Evolutionary conservation across 345 rosid genomes (phyloP).

Genomic region (Lepidium didymum): DNA sequence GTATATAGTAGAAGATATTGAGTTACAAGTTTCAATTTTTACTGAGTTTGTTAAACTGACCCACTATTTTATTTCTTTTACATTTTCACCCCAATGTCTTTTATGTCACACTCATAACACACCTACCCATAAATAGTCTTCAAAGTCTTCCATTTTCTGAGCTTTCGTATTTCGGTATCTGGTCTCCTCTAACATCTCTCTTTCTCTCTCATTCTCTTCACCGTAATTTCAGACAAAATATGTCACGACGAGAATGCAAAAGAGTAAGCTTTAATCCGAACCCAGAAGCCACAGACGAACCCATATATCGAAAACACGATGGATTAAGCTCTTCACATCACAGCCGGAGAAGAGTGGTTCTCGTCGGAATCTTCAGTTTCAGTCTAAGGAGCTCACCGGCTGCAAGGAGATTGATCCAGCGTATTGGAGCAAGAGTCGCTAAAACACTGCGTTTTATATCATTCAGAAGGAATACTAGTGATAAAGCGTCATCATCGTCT

Average conservation of each 20-base stretch:
- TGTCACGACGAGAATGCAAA: slow-evolving; percentile 59
- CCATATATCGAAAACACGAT: slow-evolving; percentile 36
- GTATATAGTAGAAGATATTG: neutral
- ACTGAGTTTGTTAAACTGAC: slow-evolving; percentile 15
- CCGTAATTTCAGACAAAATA: slow-evolving; percentile 17
- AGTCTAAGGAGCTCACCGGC: slow-evolving; percentile 42
- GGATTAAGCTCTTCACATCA: slow-evolving; percentile 17
- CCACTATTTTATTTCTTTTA: neutral
- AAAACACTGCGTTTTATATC: slow-evolving; percentile 49
- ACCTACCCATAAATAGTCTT: slow-evolving; percentile 36
- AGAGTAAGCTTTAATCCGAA: slow-evolving; percentile 67
- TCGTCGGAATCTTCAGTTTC: slow-evolving; percentile 41
- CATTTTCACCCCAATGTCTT: slow-evolving; percentile 5
- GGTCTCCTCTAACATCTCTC: neutral
- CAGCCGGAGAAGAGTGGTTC: slow-evolving; percentile 30
- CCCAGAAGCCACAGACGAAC: slow-evolving; percentile 32
- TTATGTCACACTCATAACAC: neutral
- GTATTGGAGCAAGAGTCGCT: slow-evolving; percentile 48
- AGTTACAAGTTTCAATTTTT: neutral
- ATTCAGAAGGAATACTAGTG: slow-evolving; percentile 14
- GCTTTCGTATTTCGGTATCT: neutral
- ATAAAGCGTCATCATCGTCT: slow-evolving; percentile 20
- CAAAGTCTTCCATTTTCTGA: slow-evolving; percentile 14
- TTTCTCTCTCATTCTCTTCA: neutral
- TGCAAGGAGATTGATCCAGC: slow-evolving; percentile 38